Base-by-base conservation (phyloP, 1,284 basidiomycete genomes). In the Boletus semigastroideus region DNA sequence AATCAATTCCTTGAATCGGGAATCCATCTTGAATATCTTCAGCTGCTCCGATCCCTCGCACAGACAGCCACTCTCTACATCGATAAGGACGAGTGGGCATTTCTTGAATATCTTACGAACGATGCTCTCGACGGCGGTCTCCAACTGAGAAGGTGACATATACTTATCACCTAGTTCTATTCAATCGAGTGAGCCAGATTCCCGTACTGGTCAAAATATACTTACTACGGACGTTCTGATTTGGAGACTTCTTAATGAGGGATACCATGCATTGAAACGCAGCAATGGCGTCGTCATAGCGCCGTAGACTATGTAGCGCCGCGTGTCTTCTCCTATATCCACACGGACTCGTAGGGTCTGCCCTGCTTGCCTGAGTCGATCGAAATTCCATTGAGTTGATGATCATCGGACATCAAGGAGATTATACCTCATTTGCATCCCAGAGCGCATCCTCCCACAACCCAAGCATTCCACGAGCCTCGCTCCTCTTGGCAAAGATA, bases 401-500 rank as follows among this genome's bases (percentile, higher is more conserved):
- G 2, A 28, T 22, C 27, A 11, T 30, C 17, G 11, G 11, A 34
- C 22, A 37, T 3, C 8, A 20, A 20, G 20, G 6, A 13, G 3
- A 16, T 1, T 19, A 28, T 37, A 49, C 48, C 25, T 49, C 46
- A 1, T 49, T 33, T n/a, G 33, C 48, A 9, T 49, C 48, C 11
- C 20, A n/a, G 17, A 49, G 48, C 5, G 48, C 46, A 17, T 11
- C 40, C n/a, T 27, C 25, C 40, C 40, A 41, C 12, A 22, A 8
- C 14, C 20, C 20, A 13, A 39, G 12, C 1, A 39, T 20, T 39
- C 19, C 19, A 9, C 38, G 38, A 5, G 14, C 40, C 43, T 19
- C 11, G n/a, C 36, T 37, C 17, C 36, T 10, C 10, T 37, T 51
- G 2, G 25, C 42, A 34, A 56, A 42, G 5, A 57, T 42, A 30